phyloP scores from a whole-genome alignment of 1,284 basidiomycete genomes.

The Pseudozyma sp. region DNA sequence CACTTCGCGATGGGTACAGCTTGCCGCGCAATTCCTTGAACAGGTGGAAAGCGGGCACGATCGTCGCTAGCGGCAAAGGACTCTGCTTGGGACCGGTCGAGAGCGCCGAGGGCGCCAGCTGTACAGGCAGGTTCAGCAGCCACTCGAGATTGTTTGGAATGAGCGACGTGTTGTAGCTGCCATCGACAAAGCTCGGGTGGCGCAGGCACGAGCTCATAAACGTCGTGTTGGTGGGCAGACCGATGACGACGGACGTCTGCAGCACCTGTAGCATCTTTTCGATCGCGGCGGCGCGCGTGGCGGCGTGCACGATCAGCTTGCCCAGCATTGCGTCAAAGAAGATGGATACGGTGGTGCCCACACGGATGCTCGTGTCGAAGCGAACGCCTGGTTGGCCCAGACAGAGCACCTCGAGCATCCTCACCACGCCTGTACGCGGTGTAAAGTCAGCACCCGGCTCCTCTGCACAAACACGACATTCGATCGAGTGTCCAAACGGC shows the following conservation, averaged over 20 bases:
- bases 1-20: constrained; percentile 4
- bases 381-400: constrained; percentile 70
- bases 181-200: constrained; percentile 1
- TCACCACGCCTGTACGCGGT: constrained; percentile 76
- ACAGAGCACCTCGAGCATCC: constrained; percentile 58
- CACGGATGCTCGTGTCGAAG: constrained; percentile 72
- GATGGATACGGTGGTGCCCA: constrained; percentile 73
- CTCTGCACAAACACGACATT: constrained; percentile 77
- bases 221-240: constrained; percentile 3
- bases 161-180: constrained; percentile 8
- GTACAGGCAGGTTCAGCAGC: constrained; percentile 2
- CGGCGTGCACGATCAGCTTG: constrained; percentile 72
- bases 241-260: constrained; percentile 2
- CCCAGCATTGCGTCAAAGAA: constrained; percentile 74
- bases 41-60: constrained; percentile 1
- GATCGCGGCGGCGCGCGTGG: constrained; percentile 71
- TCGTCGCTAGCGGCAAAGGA: background rate
- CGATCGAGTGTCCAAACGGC: constrained; percentile 72
- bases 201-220: constrained; percentile 9
- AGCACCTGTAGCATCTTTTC: constrained; percentile 10
- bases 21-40: constrained; percentile 9
- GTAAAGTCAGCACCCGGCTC: constrained; percentile 75
- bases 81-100: constrained; percentile 4
- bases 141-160: constrained; percentile 7
- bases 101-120: constrained; percentile 4